Base-by-base conservation (phyloP, 768 basidiomycete species). In the Collybia nuda region DNA sequence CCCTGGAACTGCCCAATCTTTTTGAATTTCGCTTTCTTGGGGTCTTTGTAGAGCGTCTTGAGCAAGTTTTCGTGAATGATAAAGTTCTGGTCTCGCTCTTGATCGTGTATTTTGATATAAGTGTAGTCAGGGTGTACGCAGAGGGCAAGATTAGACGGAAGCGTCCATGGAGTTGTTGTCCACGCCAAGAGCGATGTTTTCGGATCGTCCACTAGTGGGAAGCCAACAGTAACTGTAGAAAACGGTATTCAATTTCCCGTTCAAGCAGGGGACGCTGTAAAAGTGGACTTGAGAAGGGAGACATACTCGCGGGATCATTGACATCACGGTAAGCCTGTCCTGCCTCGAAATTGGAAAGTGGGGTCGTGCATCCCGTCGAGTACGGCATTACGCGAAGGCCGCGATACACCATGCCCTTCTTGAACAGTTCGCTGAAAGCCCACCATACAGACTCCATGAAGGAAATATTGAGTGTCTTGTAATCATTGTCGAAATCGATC, bases 371-470 rank as follows among this genome's bases (percentile, higher is more conserved):
- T 9, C 93, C 97, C 0, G 92, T 93, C 9, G 97, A 97, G 67
- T 99, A 99, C 2, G 97, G 97, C 94, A 99, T 97, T 55, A 99
- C 97, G 51, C 82, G 80, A 56, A 95, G 74, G 0, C 97, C 97
- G 14, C 93, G 82, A 69, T 99, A 99, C 15, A 99, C 94, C 72
- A 94, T 70, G 5, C 78, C 84, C 67, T 93, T 96, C 63, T 93
- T 83, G 79, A 86, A 96, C n/a, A 99, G 80, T 65, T 94, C 85
- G 47, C 83, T 77, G 69, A 99, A 99, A 7, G 92, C 97, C 97
- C 97, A 99, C 97, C 97, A 99, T 9, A 97, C 92, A 41, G 85
- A 87, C 76, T 99, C 97, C 97, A 99, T 98, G 68, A 91, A 99
- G 7, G 85, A 74, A 6, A 85, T 69, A 62, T 98, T 93, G 55